Evolutionary conservation across 1,284 basidiomycete species (phyloP).

Genomic region (Uromyces viciae-fabae): DNA sequence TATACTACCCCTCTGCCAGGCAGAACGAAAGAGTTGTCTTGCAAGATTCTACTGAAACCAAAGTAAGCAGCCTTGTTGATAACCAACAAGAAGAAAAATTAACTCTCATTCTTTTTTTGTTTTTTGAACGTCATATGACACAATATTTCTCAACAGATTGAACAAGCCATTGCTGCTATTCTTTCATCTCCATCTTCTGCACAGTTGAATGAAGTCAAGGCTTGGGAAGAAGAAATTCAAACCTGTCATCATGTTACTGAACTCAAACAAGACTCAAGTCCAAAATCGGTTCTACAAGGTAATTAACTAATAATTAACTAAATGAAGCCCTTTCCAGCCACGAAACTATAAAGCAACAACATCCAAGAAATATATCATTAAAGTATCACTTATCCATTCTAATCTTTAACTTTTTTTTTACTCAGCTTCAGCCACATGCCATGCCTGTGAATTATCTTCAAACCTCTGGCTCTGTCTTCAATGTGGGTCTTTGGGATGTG

Average conservation of each 20-base stretch:
- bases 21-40: conserved; percentile 49
- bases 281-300: conserved; percentile 61
- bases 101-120: background rate
- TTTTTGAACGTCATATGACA: background rate
- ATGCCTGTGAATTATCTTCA: conserved; percentile 72
- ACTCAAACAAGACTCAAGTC: conserved; percentile 64
- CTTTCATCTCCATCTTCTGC: conserved; percentile 81
- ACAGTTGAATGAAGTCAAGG: conserved; percentile 87
- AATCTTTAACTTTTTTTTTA: conserved; percentile 35
- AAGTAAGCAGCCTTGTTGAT: background rate
- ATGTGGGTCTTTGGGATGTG: conserved; percentile 92
- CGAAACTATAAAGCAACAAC: no score
- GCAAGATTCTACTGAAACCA: background rate
- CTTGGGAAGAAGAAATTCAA: conserved; percentile 92
- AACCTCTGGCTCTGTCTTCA: conserved; percentile 95
- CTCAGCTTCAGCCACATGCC: conserved; percentile 70
- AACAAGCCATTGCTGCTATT: conserved; percentile 66
- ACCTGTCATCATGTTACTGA: conserved; percentile 82
- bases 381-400: no score
- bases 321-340: conserved; percentile 47
- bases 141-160: no score
- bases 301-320: conserved; percentile 27
- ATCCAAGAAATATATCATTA: no score
- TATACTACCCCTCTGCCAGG: conserved; percentile 68
- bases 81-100: background rate